Percentiles rank a stretch among this genome's conserved stretches.
These are phyloP conservation scores for Capsicum rhomboideum DNA, from an alignment of 257 asterid species.

Conservation along the genomic window DNA sequence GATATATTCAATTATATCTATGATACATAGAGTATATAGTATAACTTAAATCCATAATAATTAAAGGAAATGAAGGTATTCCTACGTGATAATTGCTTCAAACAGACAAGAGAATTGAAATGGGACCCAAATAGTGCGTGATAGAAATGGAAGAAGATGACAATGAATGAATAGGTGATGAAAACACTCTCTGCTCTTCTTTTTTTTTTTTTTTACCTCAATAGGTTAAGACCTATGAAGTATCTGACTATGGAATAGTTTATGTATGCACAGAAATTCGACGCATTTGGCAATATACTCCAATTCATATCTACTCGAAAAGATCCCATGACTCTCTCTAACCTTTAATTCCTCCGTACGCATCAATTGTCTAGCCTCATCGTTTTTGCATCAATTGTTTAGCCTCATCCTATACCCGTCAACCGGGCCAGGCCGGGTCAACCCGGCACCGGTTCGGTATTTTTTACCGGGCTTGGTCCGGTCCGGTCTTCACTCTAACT, in stretches of 20 bases:
- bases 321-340: too few relatives aligned
- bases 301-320: too few relatives aligned
- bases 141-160: not conserved
- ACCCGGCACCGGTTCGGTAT: too few relatives aligned
- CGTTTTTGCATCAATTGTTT: too few relatives aligned
- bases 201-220: too few relatives aligned
- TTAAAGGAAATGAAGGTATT: not conserved
- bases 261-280: not conserved
- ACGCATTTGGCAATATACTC: not conserved
- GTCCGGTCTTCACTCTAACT: too few relatives aligned
- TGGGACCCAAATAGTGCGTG: not conserved
- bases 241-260: not conserved
- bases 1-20: not conserved
- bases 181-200: not conserved
- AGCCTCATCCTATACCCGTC: too few relatives aligned
- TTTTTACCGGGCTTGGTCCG: too few relatives aligned
- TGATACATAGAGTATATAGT: too few relatives aligned
- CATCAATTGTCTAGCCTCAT: too few relatives aligned
- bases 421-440: too few relatives aligned
- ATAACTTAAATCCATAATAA: not conserved
- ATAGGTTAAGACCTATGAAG: not conserved
- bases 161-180: not conserved
- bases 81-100: not conserved
- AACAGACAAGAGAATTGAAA: not conserved
- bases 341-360: too few relatives aligned